Conservation (phyloP, 768 basidiomycete species). For the Collybia mongolica region DNA sequence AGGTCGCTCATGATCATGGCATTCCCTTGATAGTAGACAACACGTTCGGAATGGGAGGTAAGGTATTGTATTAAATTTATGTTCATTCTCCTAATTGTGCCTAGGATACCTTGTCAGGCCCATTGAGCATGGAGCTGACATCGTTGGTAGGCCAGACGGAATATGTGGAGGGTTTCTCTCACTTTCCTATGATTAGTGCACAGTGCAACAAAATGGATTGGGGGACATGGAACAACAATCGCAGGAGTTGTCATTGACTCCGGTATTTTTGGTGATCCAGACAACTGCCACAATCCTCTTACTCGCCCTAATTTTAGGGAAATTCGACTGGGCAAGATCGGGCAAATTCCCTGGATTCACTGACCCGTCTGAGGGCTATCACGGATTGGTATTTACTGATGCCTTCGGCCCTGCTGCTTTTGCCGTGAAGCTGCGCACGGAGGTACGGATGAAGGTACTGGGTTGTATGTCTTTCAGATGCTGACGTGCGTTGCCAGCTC, state of each 20-base stretch:
- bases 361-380: slow-evolving; percentile 72
- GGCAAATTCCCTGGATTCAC: slow-evolving; percentile 77
- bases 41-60: slow-evolving; percentile 73
- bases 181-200: slow-evolving; percentile 41
- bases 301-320: slow-evolving; percentile 31
- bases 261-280: slow-evolving; percentile 32
- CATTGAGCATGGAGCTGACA: slow-evolving; percentile 75
- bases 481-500: slow-evolving; percentile 27
- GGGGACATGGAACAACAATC: slow-evolving; percentile 78
- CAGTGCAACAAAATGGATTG: slow-evolving; percentile 85
- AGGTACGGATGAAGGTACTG: slow-evolving; percentile 22
- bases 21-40: slow-evolving; percentile 84
- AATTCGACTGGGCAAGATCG: slow-evolving; percentile 71
- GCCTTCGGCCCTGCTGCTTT: slow-evolving; percentile 66
- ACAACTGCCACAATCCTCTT: slow-evolving; percentile 1
- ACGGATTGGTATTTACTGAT: slow-evolving; percentile 66
- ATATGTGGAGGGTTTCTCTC: neutral
- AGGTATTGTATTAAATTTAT: neutral
- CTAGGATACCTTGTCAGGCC: slow-evolving; percentile 64
- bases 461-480: neutral
- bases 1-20: slow-evolving; percentile 69
- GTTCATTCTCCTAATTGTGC: slow-evolving; percentile 11
- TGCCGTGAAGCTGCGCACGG: slow-evolving; percentile 61
- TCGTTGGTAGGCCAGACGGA: slow-evolving; percentile 45
- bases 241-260: slow-evolving; percentile 74